Percentiles rank a stretch among this genome's conserved stretches.
These are phyloP conservation scores for Elaeis guineensis DNA, from an alignment of 176 grass and related monocot genomes.

Conservation along the genomic window DNA sequence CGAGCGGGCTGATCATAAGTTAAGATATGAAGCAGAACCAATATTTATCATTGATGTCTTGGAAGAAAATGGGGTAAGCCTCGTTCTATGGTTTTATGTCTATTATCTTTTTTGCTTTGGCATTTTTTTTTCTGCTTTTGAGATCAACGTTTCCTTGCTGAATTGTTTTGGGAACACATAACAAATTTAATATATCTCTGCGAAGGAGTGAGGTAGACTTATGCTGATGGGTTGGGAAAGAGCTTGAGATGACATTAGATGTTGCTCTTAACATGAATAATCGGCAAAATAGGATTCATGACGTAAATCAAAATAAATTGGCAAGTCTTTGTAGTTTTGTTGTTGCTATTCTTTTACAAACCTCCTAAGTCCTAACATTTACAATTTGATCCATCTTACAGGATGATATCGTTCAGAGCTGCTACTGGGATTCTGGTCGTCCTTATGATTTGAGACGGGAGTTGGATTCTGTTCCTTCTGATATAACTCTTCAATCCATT, in stretches of 20 bases:
- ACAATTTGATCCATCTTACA: slow-evolving; percentile 26
- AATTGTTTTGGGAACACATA: too few relatives aligned
- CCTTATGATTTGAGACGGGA: slow-evolving; percentile 91
- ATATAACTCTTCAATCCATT: slow-evolving; percentile 92
- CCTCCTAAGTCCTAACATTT: neutral
- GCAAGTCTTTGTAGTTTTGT: too few relatives aligned
- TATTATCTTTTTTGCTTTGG: slow-evolving; percentile 1
- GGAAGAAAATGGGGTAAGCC: slow-evolving; percentile 94
- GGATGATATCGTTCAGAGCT: slow-evolving; percentile 98
- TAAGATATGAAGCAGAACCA: slow-evolving; percentile 80
- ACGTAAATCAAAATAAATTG: too few relatives aligned
- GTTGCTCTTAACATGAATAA: too few relatives aligned
- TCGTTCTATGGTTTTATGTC: slow-evolving; percentile 10
- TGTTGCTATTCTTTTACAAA: too few relatives aligned
- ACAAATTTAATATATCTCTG: too few relatives aligned
- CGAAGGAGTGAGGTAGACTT: too few relatives aligned
- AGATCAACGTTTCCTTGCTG: too few relatives aligned
- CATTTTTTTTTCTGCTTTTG: too few relatives aligned
- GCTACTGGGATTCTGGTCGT: slow-evolving; percentile 88
- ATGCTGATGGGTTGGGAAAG: too few relatives aligned
- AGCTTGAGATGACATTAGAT: too few relatives aligned
- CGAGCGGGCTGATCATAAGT: slow-evolving; percentile 52
- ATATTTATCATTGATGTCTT: slow-evolving; percentile 98
- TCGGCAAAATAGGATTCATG: too few relatives aligned
- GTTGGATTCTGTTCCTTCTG: slow-evolving; percentile 84